Conservation (phyloP, 306 rosid genomes). For the Lablab purpureus region DNA sequence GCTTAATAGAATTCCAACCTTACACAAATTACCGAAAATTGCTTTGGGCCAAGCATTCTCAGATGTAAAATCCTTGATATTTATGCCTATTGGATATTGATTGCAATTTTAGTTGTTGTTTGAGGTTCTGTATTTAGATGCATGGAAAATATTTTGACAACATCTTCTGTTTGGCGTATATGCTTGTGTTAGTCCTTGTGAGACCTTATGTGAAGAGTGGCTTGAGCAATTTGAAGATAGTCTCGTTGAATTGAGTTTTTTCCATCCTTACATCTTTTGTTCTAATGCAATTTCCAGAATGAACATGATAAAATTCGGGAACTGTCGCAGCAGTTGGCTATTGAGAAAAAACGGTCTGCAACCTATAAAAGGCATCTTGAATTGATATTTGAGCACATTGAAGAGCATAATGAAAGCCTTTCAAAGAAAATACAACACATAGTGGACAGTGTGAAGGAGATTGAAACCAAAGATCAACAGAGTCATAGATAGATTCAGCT, state of each 20-base stretch:
- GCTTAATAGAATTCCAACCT: not conserved
- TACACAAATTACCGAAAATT: not conserved
- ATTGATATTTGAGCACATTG: constrained; percentile 84
- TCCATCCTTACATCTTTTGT: constrained; percentile 35
- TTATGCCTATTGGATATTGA: not conserved
- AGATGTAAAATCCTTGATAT: not conserved
- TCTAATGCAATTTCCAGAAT: constrained; percentile 59
- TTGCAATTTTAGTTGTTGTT: constrained; percentile 23
- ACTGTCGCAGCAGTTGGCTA: constrained; percentile 83
- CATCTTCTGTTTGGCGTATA: constrained; percentile 12
- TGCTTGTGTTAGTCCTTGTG: constrained; percentile 4
- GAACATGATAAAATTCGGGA: constrained; percentile 95
- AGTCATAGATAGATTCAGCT: constrained; percentile 59
- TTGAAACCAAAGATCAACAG: constrained; percentile 73
- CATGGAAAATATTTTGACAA: constrained; percentile 16
- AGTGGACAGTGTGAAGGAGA: constrained; percentile 85
- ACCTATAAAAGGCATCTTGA: constrained; percentile 95
- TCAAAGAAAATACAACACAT: constrained; percentile 88
- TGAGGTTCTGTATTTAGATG: not conserved
- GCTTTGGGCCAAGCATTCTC: not conserved
- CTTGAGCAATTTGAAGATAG: not conserved
- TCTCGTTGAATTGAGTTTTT: constrained; percentile 1
- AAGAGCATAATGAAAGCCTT: constrained; percentile 82
- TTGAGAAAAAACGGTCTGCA: constrained; percentile 90
- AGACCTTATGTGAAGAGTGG: constrained; percentile 15